Evolutionary conservation across 208 protist genomes (phyloP).

Genomic region (Herpetomonas samuelpessoai): DNA sequence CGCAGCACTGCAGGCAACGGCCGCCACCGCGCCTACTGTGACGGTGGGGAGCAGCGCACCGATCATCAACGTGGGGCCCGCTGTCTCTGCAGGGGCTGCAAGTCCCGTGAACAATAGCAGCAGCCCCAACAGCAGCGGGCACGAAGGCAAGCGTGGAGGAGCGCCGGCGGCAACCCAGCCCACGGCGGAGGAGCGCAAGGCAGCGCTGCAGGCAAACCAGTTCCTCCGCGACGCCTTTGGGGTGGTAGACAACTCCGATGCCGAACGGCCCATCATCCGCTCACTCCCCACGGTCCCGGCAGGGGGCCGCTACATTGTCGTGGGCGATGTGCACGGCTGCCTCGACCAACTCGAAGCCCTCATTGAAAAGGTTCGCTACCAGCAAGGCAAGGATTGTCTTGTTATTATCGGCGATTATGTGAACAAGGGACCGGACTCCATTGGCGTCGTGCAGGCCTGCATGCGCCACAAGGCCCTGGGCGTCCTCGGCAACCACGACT

Average conservation of each 20-base stretch:
- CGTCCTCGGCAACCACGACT: constrained; percentile 90
- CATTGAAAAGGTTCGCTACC: constrained; percentile 79
- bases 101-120: too few species aligned
- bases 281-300: constrained; percentile 32
- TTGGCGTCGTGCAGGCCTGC: constrained; percentile 65
- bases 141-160: neutral
- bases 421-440: constrained; percentile 87
- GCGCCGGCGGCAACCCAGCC: neutral
- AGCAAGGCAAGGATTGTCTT: constrained; percentile 65
- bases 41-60: too few species aligned
- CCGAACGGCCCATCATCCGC: constrained; percentile 61
- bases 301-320: constrained; percentile 73
- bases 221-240: constrained; percentile 28
- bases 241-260: constrained; percentile 59
- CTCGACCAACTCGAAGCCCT: constrained; percentile 73
- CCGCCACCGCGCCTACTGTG: too few species aligned
- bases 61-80: too few species aligned
- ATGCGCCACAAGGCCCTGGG: constrained; percentile 66
- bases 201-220: constrained; percentile 12
- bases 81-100: too few species aligned
- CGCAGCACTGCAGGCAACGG: too few species aligned
- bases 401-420: constrained; percentile 88
- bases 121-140: neutral
- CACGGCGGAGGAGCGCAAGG: neutral
- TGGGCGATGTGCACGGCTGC: constrained; percentile 92